Base-by-base conservation (phyloP, 805 yeast species). In the Candida ascalaphidarum region DNA sequence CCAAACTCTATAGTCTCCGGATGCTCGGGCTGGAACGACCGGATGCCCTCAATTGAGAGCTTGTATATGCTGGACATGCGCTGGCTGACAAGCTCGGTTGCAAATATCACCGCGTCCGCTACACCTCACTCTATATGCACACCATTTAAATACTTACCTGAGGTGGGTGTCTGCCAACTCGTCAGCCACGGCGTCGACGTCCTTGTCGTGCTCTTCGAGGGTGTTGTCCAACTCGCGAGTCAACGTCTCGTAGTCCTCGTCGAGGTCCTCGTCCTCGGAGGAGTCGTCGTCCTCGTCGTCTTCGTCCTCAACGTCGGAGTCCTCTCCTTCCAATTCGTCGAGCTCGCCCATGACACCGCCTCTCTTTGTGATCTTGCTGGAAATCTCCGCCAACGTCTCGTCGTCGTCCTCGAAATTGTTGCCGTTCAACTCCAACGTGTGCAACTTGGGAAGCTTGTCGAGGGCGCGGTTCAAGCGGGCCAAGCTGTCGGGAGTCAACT, bases 311-410 rank as follows among this genome's bases (percentile, higher is more conserved):
- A 75, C 84, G 14, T 73, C 82, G 26, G 75, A 73, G 37, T 75
- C 75, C 20, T 71, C 62, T 53, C 85, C 96, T 61, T 89, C 98
- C 59, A 92, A 71, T 43, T 92, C 98, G 44, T 89, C 97, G 27
- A 92, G 67, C 50, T 92, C 98, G 45, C 89, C 95, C 19, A 92
- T 61, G 51, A 81, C 89, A 36, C 94, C 95, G 0, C 88, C 92
- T 46, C 85, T 74, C 22, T 65, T 70, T 32, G 72, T 82, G 41
- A 89, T 85, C 11, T 77, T 52, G 13, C 63, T 72, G 26, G 54
- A 65, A 38, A 89, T 72, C 29, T 60, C 55, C 30, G 74, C 81
- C 31, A 92, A 54, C 13, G 68, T 61, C 34, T 75, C 81, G 23
- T 83, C 75, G 39, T 89, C 97, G 53, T 92, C 97, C 28, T 83